phyloP scores from a whole-genome alignment of 2,329 filamentous ascomycete genomes.

The Colletotrichum truncatum region DNA sequence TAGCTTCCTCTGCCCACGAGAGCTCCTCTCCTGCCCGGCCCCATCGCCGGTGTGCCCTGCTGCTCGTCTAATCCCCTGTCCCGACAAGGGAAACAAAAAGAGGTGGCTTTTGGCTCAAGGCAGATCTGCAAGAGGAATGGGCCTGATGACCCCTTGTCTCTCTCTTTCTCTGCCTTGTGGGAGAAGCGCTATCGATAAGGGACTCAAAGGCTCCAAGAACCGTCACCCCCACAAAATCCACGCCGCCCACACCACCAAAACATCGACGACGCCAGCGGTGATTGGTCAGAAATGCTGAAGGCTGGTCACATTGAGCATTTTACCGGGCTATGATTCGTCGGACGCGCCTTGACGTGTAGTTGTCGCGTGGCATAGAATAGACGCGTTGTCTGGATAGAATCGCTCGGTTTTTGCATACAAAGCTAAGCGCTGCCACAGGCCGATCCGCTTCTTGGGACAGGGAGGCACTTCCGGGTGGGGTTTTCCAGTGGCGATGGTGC shows the following conservation, averaged over 20 bases:
- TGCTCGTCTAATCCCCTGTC: not conserved
- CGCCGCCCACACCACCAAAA: not conserved
- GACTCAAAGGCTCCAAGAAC: not conserved
- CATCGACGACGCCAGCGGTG: not conserved
- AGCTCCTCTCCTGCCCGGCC: not conserved
- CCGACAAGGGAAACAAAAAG: not conserved
- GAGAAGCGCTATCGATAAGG: slow-evolving; percentile 30
- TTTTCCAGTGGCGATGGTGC: too few relatives aligned
- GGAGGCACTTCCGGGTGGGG: too few relatives aligned
- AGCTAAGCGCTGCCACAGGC: not conserved
- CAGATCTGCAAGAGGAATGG: slow-evolving; percentile 9
- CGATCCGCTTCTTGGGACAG: not conserved
- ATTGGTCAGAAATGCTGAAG: not conserved
- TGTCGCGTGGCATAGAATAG: not conserved
- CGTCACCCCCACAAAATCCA: not conserved
- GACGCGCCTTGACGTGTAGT: not conserved
- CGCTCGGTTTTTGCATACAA: not conserved
- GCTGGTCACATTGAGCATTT: not conserved
- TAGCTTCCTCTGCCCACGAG: not conserved
- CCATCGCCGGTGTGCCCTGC: slow-evolving; percentile 4
- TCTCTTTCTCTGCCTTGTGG: not conserved
- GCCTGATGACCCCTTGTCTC: not conserved
- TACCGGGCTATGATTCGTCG: not conserved
- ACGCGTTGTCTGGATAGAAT: slow-evolving; percentile 1
- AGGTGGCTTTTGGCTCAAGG: not conserved